These are phyloP conservation scores for Lachnellula willkommii DNA, from an alignment of 2,329 filamentous ascomycete genomes.

Conservation along the genomic window DNA sequence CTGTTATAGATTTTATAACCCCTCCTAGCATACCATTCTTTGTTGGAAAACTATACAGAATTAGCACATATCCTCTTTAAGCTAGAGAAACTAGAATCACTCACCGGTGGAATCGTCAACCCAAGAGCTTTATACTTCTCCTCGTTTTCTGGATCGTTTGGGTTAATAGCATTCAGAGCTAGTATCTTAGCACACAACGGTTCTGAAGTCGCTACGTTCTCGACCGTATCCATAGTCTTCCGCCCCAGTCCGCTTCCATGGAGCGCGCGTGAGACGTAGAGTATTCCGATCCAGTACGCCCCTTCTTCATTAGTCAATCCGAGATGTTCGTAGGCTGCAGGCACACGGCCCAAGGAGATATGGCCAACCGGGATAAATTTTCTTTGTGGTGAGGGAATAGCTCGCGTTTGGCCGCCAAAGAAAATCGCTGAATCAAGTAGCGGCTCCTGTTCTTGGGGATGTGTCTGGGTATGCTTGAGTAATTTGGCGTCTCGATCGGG, in stretches of 20 bases:
- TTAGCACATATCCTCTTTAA: neutral
- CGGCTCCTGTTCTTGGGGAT: conserved; percentile 15
- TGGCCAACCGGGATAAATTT: conserved; percentile 26
- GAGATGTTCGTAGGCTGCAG: conserved; percentile 6
- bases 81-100: neutral
- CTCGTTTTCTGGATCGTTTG: conserved; percentile 9
- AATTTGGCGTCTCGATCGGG: conserved; percentile 15
- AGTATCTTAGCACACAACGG: conserved; percentile 22
- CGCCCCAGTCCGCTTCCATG: conserved; percentile 22
- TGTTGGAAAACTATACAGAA: conserved; percentile 18
- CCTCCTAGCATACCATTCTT: conserved; percentile 26
- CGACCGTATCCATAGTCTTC: conserved; percentile 21
- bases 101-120: conserved; percentile 11
- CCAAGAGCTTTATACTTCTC: conserved; percentile 14
- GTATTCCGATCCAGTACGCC: conserved; percentile 21
- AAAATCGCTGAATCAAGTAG: conserved; percentile 19
- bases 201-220: conserved; percentile 17
- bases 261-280: conserved; percentile 25
- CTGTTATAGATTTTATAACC: conserved; percentile 20
- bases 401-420: conserved; percentile 16
- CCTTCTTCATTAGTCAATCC: conserved; percentile 9
- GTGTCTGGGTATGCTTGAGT: conserved; percentile 13
- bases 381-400: conserved; percentile 8
- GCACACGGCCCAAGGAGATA: conserved; percentile 18
- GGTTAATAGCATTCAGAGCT: conserved; percentile 16